Base-by-base conservation (phyloP, 2,329 filamentous ascomycete genomes). In the Pseudopyricularia cyperi region DNA sequence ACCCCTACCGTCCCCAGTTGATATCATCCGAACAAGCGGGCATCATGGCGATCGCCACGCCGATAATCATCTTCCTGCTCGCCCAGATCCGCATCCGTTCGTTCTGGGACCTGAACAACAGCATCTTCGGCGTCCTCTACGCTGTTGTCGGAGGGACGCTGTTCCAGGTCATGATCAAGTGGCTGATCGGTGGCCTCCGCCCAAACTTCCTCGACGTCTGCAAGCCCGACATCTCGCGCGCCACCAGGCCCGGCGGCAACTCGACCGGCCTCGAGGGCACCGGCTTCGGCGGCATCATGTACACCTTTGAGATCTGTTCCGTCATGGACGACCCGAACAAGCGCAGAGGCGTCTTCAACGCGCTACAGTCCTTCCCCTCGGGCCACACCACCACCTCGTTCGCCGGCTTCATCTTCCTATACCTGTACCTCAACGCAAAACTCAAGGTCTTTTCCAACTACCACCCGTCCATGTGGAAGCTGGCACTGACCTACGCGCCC, bases 111-210 rank as follows among this genome's bases (percentile, higher is more conserved):
- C 69, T 80, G 60, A 87, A 87, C 70, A 88, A 88, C 62, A 83
- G 76, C 46, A 69, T 82, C 48, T 73, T 87, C 48, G 85, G 84
- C 15, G 74, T 88, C 0, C 66, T 87, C 1, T 88, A 88, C 69
- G 72, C 78, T 1, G 73, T 87, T 55, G 84, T 87, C 65, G 71
- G 74, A 7, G 82, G 82, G 3, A 80, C 83, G 14, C 78, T 88
- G 49, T 87, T 89, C 68, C 85, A 89, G 61, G 83, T 88, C 57
- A 83, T 87, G 60, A 60, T 88, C 63, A 89, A 89, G 66, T 83
- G 77, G 75, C 75, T 88, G 39, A 86, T 89, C 55, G 85, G 85
- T 12, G 84, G 83, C 15, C 68, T 85, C 19, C 75, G 83, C n/a
- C 84, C 84, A 1, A 80, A 87, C 63, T 88, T 87, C 68, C 73